phyloP scores from a whole-genome alignment of 306 rosid species.

The Potentilla sterilis region DNA sequence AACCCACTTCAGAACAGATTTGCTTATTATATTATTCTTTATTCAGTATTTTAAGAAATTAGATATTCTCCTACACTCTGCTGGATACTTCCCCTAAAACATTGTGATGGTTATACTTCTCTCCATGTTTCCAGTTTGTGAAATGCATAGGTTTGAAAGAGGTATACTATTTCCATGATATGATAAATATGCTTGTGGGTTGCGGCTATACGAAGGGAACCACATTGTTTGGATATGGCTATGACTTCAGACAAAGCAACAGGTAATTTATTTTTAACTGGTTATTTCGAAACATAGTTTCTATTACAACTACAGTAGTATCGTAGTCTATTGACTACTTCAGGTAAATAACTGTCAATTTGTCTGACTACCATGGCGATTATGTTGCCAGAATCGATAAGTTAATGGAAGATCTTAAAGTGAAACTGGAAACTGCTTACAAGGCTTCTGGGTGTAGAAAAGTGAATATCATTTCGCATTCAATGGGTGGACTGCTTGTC shows the following conservation, averaged over 20 bases:
- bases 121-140: constrained; percentile 51
- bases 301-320: neutral
- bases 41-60: neutral
- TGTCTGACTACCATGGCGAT: constrained; percentile 18
- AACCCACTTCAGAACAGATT: neutral
- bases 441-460: constrained; percentile 90
- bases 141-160: constrained; percentile 68
- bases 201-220: constrained; percentile 89
- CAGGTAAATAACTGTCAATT: neutral
- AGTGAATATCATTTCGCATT: constrained; percentile 80
- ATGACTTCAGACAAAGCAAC: constrained; percentile 93
- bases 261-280: constrained; percentile 42
- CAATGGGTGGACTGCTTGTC: constrained; percentile 88
- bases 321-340: neutral
- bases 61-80: neutral
- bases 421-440: constrained; percentile 75
- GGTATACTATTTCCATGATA: constrained; percentile 81
- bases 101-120: neutral
- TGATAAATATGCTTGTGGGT: constrained; percentile 79
- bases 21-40: constrained; percentile 1
- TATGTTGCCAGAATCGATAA: constrained; percentile 60
- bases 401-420: constrained; percentile 68
- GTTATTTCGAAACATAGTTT: neutral
- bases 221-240: constrained; percentile 92
- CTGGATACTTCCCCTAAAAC: neutral